phyloP scores from a whole-genome alignment of 805 yeast genomes.

The Suhomyces emberorum region DNA sequence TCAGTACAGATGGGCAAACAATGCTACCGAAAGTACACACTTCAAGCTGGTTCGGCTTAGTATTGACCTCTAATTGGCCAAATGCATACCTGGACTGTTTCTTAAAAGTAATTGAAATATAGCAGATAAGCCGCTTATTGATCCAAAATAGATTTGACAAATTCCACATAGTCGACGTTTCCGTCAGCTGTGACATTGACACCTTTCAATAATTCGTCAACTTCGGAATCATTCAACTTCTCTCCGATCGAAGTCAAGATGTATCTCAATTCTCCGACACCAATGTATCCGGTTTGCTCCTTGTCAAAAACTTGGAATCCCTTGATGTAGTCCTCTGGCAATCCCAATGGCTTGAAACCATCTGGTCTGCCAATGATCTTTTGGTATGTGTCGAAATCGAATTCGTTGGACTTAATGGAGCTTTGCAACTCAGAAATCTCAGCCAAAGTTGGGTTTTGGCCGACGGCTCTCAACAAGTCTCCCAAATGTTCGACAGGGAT shows the following conservation, averaged over 20 bases:
- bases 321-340: slow-evolving; percentile 87
- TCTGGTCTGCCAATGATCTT: slow-evolving; percentile 80
- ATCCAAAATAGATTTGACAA: slow-evolving; percentile 88
- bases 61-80: too few species aligned
- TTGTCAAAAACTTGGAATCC: slow-evolving; percentile 96
- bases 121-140: slow-evolving; percentile 57
- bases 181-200: slow-evolving; percentile 92
- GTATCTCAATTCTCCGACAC: slow-evolving; percentile 95
- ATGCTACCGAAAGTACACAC: too few species aligned
- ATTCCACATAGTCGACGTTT: slow-evolving; percentile 90
- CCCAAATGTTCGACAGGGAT: slow-evolving; percentile 84
- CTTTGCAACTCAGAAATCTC: slow-evolving; percentile 59
- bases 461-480: slow-evolving; percentile 92
- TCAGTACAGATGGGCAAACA: too few species aligned
- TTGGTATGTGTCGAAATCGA: slow-evolving; percentile 75
- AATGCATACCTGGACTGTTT: too few species aligned
- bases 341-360: slow-evolving; percentile 83
- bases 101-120: too few species aligned
- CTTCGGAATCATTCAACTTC: slow-evolving; percentile 84
- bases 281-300: slow-evolving; percentile 91
- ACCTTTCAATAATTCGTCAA: slow-evolving; percentile 93
- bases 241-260: slow-evolving; percentile 96
- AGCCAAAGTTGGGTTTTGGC: slow-evolving; percentile 95
- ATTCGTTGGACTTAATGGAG: slow-evolving; percentile 42
- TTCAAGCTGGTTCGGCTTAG: too few species aligned